Evolutionary conservation across 495 filamentous ascomycete species (phyloP).

Genomic region (Penicillium manginii): DNA sequence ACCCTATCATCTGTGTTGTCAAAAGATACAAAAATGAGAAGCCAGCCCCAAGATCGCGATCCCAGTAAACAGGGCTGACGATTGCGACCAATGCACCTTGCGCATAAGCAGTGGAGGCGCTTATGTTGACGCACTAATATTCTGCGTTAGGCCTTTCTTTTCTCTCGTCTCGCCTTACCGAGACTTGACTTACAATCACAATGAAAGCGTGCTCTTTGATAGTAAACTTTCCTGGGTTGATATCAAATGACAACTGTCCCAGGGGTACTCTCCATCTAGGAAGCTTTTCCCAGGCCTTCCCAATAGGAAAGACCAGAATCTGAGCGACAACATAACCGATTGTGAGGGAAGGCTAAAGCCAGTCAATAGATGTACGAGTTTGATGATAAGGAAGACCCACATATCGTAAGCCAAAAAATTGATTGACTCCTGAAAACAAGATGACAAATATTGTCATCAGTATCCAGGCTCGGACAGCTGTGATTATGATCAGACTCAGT

Average conservation of each 20-base stretch:
- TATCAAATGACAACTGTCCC: slow-evolving; percentile 51
- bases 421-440: slow-evolving; percentile 31
- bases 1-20: slow-evolving; percentile 68
- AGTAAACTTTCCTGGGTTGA: slow-evolving; percentile 69
- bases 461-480: slow-evolving; percentile 33
- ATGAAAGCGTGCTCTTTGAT: slow-evolving; percentile 73
- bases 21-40: slow-evolving; percentile 65
- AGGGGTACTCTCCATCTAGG: slow-evolving; percentile 62
- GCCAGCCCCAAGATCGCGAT: slow-evolving; percentile 62
- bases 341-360: slow-evolving; percentile 76
- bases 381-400: slow-evolving; percentile 4
- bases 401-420: slow-evolving; percentile 35
- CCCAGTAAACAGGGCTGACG: slow-evolving; percentile 54
- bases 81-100: slow-evolving; percentile 64
- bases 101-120: slow-evolving; percentile 53
- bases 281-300: slow-evolving; percentile 50
- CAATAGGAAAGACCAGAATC: slow-evolving; percentile 62
- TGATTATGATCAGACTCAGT: not conserved
- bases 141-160: not conserved
- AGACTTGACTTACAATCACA: slow-evolving; percentile 53
- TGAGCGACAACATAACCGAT: slow-evolving; percentile 70
- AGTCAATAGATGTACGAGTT: slow-evolving; percentile 14
- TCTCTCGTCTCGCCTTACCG: not conserved
- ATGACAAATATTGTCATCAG: slow-evolving; percentile 32
- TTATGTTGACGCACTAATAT: slow-evolving; percentile 35